Conservation (phyloP, 805 yeast species). For the Pichia cephalocereana region DNA sequence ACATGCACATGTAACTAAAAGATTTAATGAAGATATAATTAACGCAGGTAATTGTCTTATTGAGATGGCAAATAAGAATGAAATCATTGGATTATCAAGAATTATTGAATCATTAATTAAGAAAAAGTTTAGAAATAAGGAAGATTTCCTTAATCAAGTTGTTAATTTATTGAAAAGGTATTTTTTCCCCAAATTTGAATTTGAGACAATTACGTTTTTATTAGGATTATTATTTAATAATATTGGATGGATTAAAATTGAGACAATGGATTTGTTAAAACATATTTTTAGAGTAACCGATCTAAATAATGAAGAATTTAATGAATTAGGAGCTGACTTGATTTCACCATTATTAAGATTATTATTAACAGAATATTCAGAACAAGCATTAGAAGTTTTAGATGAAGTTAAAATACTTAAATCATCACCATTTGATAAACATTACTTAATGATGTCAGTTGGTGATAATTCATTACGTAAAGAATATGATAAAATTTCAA, state of each 20-base stretch:
- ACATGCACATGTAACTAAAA: slow-evolving; percentile 60
- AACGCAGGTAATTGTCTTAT: slow-evolving; percentile 50
- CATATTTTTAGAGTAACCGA: slow-evolving; percentile 71
- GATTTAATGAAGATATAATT: slow-evolving; percentile 40
- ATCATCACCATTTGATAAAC: slow-evolving; percentile 85
- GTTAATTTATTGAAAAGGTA: slow-evolving; percentile 56
- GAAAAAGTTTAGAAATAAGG: slow-evolving; percentile 77
- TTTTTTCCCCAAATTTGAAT: slow-evolving; percentile 68
- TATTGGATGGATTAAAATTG: slow-evolving; percentile 68
- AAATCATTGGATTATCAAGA: slow-evolving; percentile 50
- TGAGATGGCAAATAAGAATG: slow-evolving; percentile 47
- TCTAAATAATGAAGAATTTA: slow-evolving; percentile 65
- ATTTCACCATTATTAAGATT: slow-evolving; percentile 83
- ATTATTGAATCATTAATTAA: slow-evolving; percentile 70
- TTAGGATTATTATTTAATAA: slow-evolving; percentile 74
- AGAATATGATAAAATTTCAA: slow-evolving; percentile 78
- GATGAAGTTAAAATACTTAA: slow-evolving; percentile 82
- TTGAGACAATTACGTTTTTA: slow-evolving; percentile 64
- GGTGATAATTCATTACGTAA: slow-evolving; percentile 73
- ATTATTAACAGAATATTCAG: slow-evolving; percentile 75
- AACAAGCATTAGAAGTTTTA: slow-evolving; percentile 79
- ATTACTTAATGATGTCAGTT: slow-evolving; percentile 82
- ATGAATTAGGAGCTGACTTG: slow-evolving; percentile 89
- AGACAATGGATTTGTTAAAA: slow-evolving; percentile 68
- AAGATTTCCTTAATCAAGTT: slow-evolving; percentile 78